Conservation (phyloP, 345 rosid genomes). For the Salix purpurea region DNA sequence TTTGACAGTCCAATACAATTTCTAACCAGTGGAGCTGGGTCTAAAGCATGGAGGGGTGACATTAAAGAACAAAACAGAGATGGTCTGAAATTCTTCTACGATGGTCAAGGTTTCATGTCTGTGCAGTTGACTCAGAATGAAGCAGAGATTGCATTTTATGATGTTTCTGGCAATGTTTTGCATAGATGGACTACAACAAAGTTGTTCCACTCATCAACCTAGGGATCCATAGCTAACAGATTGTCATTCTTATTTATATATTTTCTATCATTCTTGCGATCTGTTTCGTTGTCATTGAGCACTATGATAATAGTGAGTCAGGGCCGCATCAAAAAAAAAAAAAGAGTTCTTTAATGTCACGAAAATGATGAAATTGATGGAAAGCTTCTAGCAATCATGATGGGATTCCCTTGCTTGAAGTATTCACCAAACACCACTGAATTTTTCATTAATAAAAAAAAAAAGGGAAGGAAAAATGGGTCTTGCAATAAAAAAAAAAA, state of each 20-base stretch:
- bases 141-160: conserved; percentile 12
- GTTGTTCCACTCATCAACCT: not conserved
- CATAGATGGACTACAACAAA: conserved; percentile 4
- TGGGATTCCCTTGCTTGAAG: not conserved
- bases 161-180: conserved; percentile 19
- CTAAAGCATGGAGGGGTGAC: conserved; percentile 30
- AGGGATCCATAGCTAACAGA: not conserved
- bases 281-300: not conserved
- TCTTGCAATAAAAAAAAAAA: not conserved
- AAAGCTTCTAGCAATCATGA: not conserved
- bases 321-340: not conserved
- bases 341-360: not conserved
- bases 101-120: conserved; percentile 32
- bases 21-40: conserved; percentile 24
- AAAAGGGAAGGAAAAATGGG: not conserved
- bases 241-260: not conserved
- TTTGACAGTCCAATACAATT: conserved; percentile 18
- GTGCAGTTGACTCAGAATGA: conserved; percentile 4
- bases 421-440: not conserved
- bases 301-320: not conserved
- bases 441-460: not conserved
- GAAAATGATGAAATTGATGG: not conserved
- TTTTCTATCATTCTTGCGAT: not conserved
- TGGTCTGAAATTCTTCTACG: conserved; percentile 11
- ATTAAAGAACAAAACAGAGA: not conserved